Conservation (phyloP, 805 yeast species). For the Phaffomyces thermotolerans region DNA sequence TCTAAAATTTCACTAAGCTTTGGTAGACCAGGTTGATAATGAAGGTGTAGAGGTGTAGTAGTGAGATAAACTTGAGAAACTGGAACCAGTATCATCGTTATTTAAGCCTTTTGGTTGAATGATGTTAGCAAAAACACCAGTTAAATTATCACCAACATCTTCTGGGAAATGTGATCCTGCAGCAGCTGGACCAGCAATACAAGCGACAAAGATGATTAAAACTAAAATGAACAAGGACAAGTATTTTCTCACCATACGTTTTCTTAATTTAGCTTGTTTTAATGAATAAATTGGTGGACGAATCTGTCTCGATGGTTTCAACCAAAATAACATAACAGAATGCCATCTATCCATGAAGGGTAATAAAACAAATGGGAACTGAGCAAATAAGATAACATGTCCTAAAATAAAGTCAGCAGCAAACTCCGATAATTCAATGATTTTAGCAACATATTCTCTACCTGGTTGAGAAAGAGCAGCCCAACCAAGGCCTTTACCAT, state of each 20-base stretch:
- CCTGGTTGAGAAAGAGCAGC: conserved; percentile 93
- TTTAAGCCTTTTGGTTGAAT: conserved; percentile 82
- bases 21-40: conserved; percentile 50
- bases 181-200: conserved; percentile 88
- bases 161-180: conserved; percentile 53
- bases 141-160: conserved; percentile 24
- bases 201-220: conserved; percentile 59
- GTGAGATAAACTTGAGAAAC: conserved; percentile 28
- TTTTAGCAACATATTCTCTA: conserved; percentile 92
- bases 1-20: conserved; percentile 23
- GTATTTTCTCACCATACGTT: conserved; percentile 95
- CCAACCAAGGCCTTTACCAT: conserved; percentile 87
- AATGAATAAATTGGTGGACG: conserved; percentile 96
- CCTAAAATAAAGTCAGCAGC: conserved; percentile 96
- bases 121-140: conserved; percentile 52
- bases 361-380: conserved; percentile 76
- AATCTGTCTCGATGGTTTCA: conserved; percentile 92
- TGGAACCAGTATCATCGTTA: conserved; percentile 76
- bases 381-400: conserved; percentile 79
- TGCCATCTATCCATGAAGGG: conserved; percentile 97
- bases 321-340: conserved; percentile 97
- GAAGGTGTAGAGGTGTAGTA: conserved; percentile 46
- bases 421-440: conserved; percentile 89
- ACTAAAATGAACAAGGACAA: conserved; percentile 70
- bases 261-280: conserved; percentile 92